These are phyloP conservation scores for Plasmodium relictum DNA, from an alignment of 169 alveolate species.

Conservation along the genomic window DNA sequence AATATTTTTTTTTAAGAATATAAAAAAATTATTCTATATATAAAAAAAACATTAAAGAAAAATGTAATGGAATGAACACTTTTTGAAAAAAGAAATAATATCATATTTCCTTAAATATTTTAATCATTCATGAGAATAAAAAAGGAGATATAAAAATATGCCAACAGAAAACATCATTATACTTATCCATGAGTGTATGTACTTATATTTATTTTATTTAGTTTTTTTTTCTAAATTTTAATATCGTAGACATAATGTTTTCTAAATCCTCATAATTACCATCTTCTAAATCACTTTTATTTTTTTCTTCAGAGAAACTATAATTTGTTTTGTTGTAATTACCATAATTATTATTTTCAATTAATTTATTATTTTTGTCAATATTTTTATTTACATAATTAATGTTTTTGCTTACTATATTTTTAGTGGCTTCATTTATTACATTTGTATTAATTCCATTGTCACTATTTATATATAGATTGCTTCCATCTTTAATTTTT, in stretches of 20 bases:
- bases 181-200: background rate
- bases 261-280: conserved; percentile 63
- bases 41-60: no score
- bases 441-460: background rate
- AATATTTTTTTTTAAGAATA: no score
- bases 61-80: no score
- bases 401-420: background rate
- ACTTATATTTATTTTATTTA: conserved; percentile 7
- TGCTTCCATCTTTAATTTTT: background rate
- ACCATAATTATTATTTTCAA: background rate
- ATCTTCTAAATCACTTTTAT: conserved; percentile 44
- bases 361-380: background rate
- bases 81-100: no score
- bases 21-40: no score
- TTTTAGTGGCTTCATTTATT: background rate
- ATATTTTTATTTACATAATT: background rate
- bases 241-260: conserved; percentile 72
- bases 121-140: background rate
- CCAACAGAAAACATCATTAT: background rate
- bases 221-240: conserved; percentile 35
- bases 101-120: no score
- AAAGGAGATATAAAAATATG: background rate
- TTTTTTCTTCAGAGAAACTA: conserved; percentile 14
- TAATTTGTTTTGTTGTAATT: background rate
- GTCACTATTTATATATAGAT: background rate